phyloP scores from a whole-genome alignment of 441 rosid genomes.

The Corymbia calophylla region DNA sequence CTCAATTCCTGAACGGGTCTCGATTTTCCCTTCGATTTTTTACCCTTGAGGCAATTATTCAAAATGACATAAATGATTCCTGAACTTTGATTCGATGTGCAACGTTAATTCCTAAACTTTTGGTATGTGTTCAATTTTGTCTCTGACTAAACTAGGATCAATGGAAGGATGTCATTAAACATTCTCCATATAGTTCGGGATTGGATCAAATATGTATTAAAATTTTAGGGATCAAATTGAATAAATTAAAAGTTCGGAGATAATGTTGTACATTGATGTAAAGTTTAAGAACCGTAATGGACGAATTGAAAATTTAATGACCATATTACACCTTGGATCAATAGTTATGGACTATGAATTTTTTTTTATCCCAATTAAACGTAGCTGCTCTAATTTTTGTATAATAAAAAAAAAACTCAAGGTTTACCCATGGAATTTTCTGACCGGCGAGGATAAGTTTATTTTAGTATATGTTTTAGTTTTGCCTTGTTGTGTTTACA shows the following conservation, averaged over 20 bases:
- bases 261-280: rapidly evolving
- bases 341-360: too few species aligned
- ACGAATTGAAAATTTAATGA: too few species aligned
- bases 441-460: background rate
- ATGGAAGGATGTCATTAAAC: rapidly evolving
- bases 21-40: too few species aligned
- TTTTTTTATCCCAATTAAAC: background rate
- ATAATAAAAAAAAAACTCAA: background rate
- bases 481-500: background rate
- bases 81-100: rapidly evolving
- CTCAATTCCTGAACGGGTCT: too few species aligned
- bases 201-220: too few species aligned
- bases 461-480: background rate
- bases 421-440: background rate
- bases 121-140: rapidly evolving
- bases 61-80: too few species aligned
- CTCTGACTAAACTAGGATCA: too few species aligned
- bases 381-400: background rate
- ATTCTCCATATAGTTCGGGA: too few species aligned
- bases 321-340: rapidly evolving
- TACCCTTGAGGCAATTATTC: rapidly evolving
- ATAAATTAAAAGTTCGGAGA: rapidly evolving
- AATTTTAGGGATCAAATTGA: rapidly evolving
- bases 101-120: rapidly evolving
- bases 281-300: rapidly evolving